phyloP scores from a whole-genome alignment of 176 grass and related monocot species.

The Puya raimondii region DNA sequence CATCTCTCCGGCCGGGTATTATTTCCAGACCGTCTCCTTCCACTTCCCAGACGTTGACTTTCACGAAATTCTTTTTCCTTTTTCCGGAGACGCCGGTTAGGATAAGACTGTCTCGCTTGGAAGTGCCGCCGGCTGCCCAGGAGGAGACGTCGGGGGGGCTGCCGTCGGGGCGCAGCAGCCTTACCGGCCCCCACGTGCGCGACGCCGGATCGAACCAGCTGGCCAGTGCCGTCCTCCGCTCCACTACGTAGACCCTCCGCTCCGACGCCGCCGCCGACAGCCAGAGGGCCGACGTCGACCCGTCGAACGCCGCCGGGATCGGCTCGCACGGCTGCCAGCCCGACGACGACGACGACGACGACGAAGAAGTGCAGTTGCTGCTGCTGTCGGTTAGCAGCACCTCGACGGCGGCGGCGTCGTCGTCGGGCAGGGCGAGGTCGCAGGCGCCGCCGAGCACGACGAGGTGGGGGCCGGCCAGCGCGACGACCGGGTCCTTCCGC shows the following conservation, averaged over 20 bases:
- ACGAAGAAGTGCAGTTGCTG: too few relatives aligned
- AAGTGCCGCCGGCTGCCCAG: neutral
- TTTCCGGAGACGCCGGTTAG: neutral
- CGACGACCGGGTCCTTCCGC: constrained; percentile 32
- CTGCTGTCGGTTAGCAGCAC: neutral
- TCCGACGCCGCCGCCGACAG: constrained; percentile 1
- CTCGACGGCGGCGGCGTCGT: constrained; percentile 15
- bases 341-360: too few relatives aligned
- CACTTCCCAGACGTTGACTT: constrained; percentile 24
- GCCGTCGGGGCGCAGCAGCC: constrained; percentile 1
- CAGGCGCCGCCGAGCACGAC: constrained; percentile 23
- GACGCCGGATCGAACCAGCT: constrained; percentile 33
- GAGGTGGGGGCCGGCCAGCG: constrained; percentile 11
- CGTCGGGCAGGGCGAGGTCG: constrained; percentile 6
- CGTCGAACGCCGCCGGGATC: constrained; percentile 25
- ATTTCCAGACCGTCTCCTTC: constrained; percentile 19
- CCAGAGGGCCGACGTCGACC: constrained; percentile 14
- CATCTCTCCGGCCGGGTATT: neutral
- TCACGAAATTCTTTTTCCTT: neutral
- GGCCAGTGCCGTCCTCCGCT: constrained; percentile 12
- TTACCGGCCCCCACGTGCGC: constrained; percentile 18
- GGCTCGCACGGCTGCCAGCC: constrained; percentile 12
- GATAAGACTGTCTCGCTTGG: constrained; percentile 3
- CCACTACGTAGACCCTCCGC: constrained; percentile 24
- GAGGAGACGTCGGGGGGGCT: neutral